Conservation (phyloP, 495 filamentous ascomycete genomes). For the Astrothelium subdiscretum region DNA sequence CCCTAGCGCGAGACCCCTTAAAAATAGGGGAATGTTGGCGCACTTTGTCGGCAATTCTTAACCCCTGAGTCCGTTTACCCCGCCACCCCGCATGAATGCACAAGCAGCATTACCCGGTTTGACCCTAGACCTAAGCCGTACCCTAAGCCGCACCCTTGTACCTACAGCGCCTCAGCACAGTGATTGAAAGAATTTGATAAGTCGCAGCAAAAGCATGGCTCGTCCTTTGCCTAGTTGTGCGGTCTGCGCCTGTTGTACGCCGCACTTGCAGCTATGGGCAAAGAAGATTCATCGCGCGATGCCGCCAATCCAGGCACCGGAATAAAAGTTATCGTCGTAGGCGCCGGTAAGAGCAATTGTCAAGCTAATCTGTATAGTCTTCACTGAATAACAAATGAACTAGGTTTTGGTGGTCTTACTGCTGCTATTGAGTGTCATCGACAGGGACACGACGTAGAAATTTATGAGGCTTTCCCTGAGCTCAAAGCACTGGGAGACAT, state of each 20-base stretch:
- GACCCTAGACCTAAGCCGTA: too few relatives aligned
- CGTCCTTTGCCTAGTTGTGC: too few relatives aligned
- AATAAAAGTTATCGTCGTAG: slow-evolving; percentile 27
- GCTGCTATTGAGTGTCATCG: slow-evolving; percentile 52
- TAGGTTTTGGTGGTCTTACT: slow-evolving; percentile 50
- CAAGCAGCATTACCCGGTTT: not conserved
- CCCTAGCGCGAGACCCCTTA: too few relatives aligned
- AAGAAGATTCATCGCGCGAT: not conserved
- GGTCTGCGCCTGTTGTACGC: too few relatives aligned
- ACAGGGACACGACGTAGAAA: slow-evolving; percentile 48
- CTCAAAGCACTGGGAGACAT: slow-evolving; percentile 51
- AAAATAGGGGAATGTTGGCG: too few relatives aligned
- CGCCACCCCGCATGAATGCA: not conserved
- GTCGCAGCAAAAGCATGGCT: too few relatives aligned
- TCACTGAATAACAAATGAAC: not conserved
- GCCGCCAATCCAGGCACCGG: slow-evolving; percentile 9
- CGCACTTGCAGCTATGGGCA: too few relatives aligned
- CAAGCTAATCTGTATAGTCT: slow-evolving; percentile 26
- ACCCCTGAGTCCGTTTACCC: not conserved
- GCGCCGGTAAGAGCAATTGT: slow-evolving; percentile 15
- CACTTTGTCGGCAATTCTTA: not conserved
- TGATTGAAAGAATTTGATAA: too few relatives aligned
- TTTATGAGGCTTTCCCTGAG: slow-evolving; percentile 45
- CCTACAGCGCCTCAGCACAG: too few relatives aligned
- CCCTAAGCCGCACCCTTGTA: too few relatives aligned